These are phyloP conservation scores for Sindora glabra DNA, from an alignment of 306 rosid species.

Conservation along the genomic window DNA sequence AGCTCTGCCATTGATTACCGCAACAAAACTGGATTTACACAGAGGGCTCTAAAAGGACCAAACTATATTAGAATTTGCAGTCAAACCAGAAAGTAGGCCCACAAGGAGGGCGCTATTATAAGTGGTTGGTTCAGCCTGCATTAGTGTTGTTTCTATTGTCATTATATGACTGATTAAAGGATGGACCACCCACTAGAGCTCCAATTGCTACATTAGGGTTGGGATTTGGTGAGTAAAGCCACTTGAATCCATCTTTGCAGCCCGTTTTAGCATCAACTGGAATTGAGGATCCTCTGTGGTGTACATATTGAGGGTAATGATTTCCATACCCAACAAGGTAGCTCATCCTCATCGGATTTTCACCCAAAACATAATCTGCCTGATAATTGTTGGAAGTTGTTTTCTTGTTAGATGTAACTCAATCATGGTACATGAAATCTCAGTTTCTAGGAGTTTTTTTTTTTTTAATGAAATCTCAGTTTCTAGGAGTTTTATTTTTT, in stretches of 20 bases:
- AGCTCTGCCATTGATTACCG: no score
- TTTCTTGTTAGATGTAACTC: background rate
- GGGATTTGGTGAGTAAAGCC: conserved; percentile 34
- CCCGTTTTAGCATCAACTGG: conserved; percentile 46
- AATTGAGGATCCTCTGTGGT: conserved; percentile 71
- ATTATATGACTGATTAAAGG: conserved; percentile 44
- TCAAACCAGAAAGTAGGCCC: conserved; percentile 57
- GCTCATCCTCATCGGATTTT: conserved; percentile 56
- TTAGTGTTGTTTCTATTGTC: conserved; percentile 50
- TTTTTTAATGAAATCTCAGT: background rate
- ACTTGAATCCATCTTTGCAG: conserved; percentile 53
- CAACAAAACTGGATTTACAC: background rate
- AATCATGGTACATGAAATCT: background rate
- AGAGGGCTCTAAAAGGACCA: conserved; percentile 21
- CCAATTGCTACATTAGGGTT: conserved; percentile 63
- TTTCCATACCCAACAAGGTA: conserved; percentile 54
- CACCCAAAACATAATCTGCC: conserved; percentile 54
- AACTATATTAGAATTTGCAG: conserved; percentile 36
- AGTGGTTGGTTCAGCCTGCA: conserved; percentile 58
- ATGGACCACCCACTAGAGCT: conserved; percentile 71
- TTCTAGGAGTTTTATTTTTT: background rate
- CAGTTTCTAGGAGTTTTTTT: no score
- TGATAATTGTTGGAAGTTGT: conserved; percentile 13
- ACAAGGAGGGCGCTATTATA: conserved; percentile 53
- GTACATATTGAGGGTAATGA: conserved; percentile 44